These are phyloP conservation scores for Aspergillus nomiae DNA, from an alignment of 2,329 filamentous ascomycete genomes.

Conservation along the genomic window DNA sequence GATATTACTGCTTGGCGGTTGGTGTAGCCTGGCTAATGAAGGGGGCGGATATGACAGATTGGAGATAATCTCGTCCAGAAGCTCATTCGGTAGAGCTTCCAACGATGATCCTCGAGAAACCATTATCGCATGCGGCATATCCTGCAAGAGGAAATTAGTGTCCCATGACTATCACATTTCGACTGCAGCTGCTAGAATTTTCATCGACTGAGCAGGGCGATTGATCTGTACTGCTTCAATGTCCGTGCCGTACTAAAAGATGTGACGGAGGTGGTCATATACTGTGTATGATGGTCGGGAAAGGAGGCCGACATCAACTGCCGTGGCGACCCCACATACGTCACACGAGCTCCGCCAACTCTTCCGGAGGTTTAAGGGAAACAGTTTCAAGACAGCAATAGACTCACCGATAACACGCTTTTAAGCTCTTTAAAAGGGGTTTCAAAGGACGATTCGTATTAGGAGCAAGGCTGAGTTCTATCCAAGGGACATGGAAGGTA, in stretches of 20 bases:
- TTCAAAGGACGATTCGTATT: neutral
- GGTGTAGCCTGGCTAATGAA: conserved; percentile 52
- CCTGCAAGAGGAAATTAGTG: conserved; percentile 9
- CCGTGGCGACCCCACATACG: conserved; percentile 18
- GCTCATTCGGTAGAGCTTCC: conserved; percentile 60
- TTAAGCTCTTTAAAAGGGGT: neutral
- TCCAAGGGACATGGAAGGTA: neutral
- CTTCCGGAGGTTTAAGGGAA: neutral
- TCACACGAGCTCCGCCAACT: neutral
- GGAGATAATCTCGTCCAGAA: conserved; percentile 60
- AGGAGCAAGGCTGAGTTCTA: neutral
- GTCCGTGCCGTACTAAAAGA: neutral
- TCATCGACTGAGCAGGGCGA: neutral
- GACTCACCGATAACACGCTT: neutral
- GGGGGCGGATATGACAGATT: conserved; percentile 55
- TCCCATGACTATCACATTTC: conserved; percentile 16
- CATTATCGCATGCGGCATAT: conserved; percentile 15
- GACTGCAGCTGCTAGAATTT: neutral
- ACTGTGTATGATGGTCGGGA: neutral
- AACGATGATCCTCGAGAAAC: conserved; percentile 25
- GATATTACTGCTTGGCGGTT: conserved; percentile 53
- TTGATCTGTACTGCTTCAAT: neutral
- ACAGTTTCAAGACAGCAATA: neutral
- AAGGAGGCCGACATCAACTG: conserved; percentile 17
- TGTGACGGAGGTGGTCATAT: neutral